These are phyloP conservation scores for Platanthera zijinensis DNA, from an alignment of 106 monocot genomes.

Conservation along the genomic window DNA sequence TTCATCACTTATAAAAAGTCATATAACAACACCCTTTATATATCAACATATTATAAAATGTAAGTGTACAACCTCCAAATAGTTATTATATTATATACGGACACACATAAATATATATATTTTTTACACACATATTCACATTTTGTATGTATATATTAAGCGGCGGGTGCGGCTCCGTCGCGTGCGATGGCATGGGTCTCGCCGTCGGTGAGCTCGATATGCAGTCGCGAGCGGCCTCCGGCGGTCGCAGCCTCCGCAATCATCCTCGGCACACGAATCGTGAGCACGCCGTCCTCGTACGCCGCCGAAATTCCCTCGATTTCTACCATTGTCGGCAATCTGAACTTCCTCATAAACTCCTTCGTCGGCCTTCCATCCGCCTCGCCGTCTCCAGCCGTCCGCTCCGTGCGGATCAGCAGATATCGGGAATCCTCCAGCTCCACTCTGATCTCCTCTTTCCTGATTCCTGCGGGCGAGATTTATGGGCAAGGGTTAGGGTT, in stretches of 20 bases:
- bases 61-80: no score
- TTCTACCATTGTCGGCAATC: conserved; percentile 47
- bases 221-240: conserved; percentile 5
- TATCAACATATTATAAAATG: no score
- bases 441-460: conserved; percentile 66
- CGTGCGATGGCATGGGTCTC: conserved; percentile 7
- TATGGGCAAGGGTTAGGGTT: background rate
- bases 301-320: conserved; percentile 46
- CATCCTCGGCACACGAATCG: conserved; percentile 44
- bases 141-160: conserved; percentile 12
- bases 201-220: conserved; percentile 4
- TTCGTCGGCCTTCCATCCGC: conserved; percentile 7
- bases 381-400: background rate
- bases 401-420: conserved; percentile 53
- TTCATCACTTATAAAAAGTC: no score
- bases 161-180: conserved; percentile 34
- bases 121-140: no score
- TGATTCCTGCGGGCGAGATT: conserved; percentile 28
- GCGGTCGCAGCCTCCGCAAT: background rate
- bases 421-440: conserved; percentile 67
- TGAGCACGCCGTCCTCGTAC: conserved; percentile 48
- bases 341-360: conserved; percentile 65
- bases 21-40: no score
- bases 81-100: no score
- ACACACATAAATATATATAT: no score